Evolutionary conservation across 371 early-diverging fungal species (phyloP).

Genomic region (Mucor plumbeus): DNA sequence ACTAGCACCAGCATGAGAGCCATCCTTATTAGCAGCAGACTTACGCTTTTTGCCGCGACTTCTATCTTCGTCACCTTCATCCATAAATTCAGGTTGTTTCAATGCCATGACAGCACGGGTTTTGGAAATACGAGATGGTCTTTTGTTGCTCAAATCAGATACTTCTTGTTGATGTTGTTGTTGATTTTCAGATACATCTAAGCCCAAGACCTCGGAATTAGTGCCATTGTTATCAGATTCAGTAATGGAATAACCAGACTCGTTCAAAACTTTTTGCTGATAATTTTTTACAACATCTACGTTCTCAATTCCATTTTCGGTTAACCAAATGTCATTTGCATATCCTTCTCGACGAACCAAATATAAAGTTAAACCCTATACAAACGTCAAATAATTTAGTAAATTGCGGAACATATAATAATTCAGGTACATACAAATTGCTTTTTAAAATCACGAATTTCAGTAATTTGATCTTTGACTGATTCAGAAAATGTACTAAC

Average conservation of each 20-base stretch:
- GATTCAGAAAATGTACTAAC: background rate
- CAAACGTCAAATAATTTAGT: background rate
- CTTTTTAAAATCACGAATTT: conserved; percentile 13
- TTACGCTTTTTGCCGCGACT: conserved; percentile 14
- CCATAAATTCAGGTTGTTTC: conserved; percentile 7
- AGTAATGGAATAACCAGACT: conserved; percentile 25
- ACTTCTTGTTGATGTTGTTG: background rate
- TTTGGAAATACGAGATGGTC: conserved; percentile 33
- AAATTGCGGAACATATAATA: background rate
- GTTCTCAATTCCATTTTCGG: conserved; percentile 12
- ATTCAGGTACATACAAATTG: conserved; percentile 7
- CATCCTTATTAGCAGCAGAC: background rate
- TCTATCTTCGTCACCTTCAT: conserved; percentile 16
- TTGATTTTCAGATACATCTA: background rate
- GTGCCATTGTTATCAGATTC: background rate
- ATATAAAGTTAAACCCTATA: conserved; percentile 18
- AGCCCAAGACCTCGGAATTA: background rate
- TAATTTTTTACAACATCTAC: conserved; percentile 11
- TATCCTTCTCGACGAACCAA: conserved; percentile 18
- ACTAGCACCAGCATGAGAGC: background rate
- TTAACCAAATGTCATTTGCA: conserved; percentile 11
- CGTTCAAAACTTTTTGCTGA: conserved; percentile 14
- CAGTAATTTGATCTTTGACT: background rate
- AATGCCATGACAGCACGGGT: conserved; percentile 40
- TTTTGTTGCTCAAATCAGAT: background rate